phyloP scores from a whole-genome alignment of 345 rosid genomes.

The Mangifera indica region DNA sequence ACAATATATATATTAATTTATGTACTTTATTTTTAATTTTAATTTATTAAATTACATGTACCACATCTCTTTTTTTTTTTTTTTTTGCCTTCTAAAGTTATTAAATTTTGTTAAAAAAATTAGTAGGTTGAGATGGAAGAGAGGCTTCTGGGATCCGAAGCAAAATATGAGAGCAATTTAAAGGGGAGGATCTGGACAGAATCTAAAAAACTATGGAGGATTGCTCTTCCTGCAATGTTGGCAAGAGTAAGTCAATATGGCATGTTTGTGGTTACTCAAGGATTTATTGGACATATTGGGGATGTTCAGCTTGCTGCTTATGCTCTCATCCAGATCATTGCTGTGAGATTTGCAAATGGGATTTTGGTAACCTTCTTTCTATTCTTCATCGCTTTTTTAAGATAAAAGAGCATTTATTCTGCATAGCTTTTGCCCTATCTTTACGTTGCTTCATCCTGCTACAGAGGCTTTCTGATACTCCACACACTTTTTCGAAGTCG shows the following conservation, averaged over 20 bases:
- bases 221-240: conserved; percentile 51
- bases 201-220: conserved; percentile 43
- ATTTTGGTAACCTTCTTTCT: conserved; percentile 31
- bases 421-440: no score
- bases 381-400: no score
- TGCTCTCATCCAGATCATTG: conserved; percentile 56
- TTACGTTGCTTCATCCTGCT: no score
- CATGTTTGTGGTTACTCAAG: conserved; percentile 53
- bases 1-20: no score
- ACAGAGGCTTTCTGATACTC: no score
- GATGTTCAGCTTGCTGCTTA: conserved; percentile 48
- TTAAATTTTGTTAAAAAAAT: no score
- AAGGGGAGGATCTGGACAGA: conserved; percentile 46
- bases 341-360: conserved; percentile 54
- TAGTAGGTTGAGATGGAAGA: conserved; percentile 27
- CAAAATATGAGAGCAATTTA: conserved; percentile 15
- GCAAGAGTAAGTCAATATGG: conserved; percentile 46
- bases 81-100: no score
- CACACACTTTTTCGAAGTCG: no score
- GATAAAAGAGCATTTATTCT: no score
- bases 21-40: no score
- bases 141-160: conserved; percentile 21
- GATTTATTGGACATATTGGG: conserved; percentile 54
- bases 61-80: no score
- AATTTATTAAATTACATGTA: no score